These are phyloP conservation scores for Bonia amplexicaulis DNA, from an alignment of 176 grass and related monocot species.

Conservation along the genomic window DNA sequence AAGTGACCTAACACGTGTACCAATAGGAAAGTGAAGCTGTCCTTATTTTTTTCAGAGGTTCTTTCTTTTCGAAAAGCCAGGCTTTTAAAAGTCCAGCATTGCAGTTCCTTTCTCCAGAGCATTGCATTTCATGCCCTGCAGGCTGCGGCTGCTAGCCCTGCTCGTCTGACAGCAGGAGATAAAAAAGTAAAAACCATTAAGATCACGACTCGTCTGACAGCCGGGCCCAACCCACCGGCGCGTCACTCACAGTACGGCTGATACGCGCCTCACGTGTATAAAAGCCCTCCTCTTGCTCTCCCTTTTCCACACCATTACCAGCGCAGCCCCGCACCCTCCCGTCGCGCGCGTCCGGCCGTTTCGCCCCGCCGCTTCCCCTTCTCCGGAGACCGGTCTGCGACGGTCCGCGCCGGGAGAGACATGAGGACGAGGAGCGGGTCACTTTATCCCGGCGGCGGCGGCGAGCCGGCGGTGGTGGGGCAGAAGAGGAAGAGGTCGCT, in stretches of 20 bases:
- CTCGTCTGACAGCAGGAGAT: background rate
- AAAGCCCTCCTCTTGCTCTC: background rate
- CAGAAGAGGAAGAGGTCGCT: conserved; percentile 1
- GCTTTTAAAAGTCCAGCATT: background rate
- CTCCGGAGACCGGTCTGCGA: background rate
- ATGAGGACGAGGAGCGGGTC: conserved; percentile 63
- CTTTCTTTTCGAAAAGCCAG: conserved; percentile 4
- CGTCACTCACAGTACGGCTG: background rate
- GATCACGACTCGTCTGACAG: background rate
- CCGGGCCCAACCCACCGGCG: background rate
- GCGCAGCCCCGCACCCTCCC: background rate
- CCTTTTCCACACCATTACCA: conserved; percentile 11
- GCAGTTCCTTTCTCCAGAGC: background rate
- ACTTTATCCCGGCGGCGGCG: conserved; percentile 9
- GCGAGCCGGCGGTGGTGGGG: background rate
- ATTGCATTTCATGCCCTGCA: background rate
- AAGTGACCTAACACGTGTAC: too few species aligned
- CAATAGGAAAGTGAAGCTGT: conserved; percentile 18
- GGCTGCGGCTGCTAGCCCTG: background rate
- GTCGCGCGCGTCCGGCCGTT: background rate
- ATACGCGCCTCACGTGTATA: background rate
- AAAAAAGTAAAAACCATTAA: background rate
- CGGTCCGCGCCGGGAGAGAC: background rate
- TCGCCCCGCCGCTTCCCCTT: background rate
- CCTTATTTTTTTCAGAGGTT: conserved; percentile 13